Base-by-base conservation (phyloP, 352 stramenopile species). In the Globisporangium middletonii region DNA sequence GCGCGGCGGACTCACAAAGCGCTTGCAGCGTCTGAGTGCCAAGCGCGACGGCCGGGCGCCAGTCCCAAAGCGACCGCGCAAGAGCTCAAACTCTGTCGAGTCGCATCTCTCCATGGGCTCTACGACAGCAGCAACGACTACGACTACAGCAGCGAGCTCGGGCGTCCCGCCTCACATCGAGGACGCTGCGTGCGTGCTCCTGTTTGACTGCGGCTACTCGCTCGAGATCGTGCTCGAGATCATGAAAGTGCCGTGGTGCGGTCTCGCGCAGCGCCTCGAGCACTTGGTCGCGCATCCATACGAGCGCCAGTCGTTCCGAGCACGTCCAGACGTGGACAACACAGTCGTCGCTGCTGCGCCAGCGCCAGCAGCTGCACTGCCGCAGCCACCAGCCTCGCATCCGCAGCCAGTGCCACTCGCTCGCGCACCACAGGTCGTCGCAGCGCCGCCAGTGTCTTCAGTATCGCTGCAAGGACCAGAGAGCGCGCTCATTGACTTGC, bases 191-290 rank as follows among this genome's bases (percentile, higher is more conserved):
- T 27, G 16, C 4, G 43, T 48, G 43, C 43, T 48, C 18, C 43
- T 48, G 2, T 48, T 48, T 13, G 43, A 48, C 18, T 48, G 43
- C 19, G 43, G 43, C 43, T 48, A 48, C n/a, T 27, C 43, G n/a
- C 18, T 48, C 43, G 43, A 18, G 19, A 19, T 12, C 16, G 43
- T 48, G 16, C 8, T 48, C n/a, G 43, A 23, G 43, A 23, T 48
- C 43, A 48, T 48, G 43, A 48, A 48, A 48, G 43, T 48, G 6
- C 43, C 43, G 19, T 48, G 43, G 43, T 4, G n/a, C 43, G 43
- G 43, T 19, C 43, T 48, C 43, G 43, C 18, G 11, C 8, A 23
- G 43, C 43, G 43, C 16, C 43, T 48, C 43, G n/a, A 48, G 43
- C n/a, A 27, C 43, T 26, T 48, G 16, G 5, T 4, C 9, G 43